These are phyloP conservation scores for Arachis stenosperma DNA, from an alignment of 306 rosid genomes.

Conservation along the genomic window DNA sequence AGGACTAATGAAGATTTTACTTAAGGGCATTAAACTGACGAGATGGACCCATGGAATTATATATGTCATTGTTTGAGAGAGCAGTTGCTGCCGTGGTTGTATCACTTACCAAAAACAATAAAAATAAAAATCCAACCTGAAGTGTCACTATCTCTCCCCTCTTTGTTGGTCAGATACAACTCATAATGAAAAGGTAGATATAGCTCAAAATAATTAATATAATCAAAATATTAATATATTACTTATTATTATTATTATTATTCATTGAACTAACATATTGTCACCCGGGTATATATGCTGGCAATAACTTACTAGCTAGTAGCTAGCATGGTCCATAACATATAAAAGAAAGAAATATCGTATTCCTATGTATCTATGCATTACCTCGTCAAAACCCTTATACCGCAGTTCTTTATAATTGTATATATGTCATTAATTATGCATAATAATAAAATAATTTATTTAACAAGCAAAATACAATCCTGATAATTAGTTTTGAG, in stretches of 20 bases:
- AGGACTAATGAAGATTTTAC: too few relatives aligned
- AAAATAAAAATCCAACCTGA: neutral
- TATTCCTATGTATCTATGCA: constrained; percentile 1
- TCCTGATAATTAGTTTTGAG: too few relatives aligned
- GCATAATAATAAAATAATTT: too few relatives aligned
- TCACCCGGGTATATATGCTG: constrained; percentile 21
- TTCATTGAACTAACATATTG: constrained; percentile 19
- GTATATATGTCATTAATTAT: too few relatives aligned
- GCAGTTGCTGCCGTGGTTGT: neutral
- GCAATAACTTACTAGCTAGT: constrained; percentile 1
- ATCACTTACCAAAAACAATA: neutral
- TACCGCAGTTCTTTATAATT: too few relatives aligned
- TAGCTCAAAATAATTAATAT: too few relatives aligned
- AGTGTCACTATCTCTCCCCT: neutral
- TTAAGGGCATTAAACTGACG: too few relatives aligned
- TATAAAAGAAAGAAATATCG: constrained; percentile 1
- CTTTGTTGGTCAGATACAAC: constrained; percentile 21
- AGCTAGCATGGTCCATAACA: constrained; percentile 32
- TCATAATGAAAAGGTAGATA: neutral
- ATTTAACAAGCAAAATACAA: too few relatives aligned
- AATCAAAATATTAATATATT: neutral
- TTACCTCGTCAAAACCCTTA: constrained; percentile 15
- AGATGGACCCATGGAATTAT: neutral
- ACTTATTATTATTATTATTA: neutral
- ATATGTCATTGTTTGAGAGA: neutral